These are phyloP conservation scores for Pythium plurisporium DNA, from an alignment of 352 stramenopile genomes.

Conservation along the genomic window DNA sequence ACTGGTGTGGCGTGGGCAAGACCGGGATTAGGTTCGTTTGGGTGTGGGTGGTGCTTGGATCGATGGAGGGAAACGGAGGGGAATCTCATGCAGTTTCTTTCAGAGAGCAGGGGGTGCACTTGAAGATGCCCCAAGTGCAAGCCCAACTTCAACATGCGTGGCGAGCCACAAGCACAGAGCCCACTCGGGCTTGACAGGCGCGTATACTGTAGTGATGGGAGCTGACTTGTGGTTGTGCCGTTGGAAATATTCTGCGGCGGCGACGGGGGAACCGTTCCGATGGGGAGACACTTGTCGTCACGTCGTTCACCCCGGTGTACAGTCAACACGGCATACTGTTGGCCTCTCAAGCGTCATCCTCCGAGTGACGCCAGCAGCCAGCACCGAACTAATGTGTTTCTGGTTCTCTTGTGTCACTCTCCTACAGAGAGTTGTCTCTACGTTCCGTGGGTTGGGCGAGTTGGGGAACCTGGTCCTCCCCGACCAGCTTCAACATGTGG, in stretches of 20 bases:
- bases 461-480: too few species aligned
- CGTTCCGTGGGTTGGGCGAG: too few species aligned
- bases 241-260: background rate
- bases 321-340: background rate
- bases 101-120: slow-evolving; percentile 4
- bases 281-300: background rate
- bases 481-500: slow-evolving; percentile 7
- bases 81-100: too few species aligned
- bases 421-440: background rate
- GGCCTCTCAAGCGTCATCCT: background rate
- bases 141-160: slow-evolving; percentile 24
- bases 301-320: background rate
- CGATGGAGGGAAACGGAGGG: too few species aligned
- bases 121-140: slow-evolving; percentile 24
- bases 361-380: slow-evolving; percentile 5
- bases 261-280: background rate
- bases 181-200: slow-evolving; percentile 1
- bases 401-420: background rate
- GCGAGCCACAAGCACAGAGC: background rate
- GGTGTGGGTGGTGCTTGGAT: background rate
- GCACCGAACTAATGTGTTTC: background rate
- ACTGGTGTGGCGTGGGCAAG: background rate
- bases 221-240: background rate
- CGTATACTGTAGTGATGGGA: background rate
- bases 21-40: background rate